Evolutionary conservation across 768 basidiomycete species (phyloP).

Genomic region (Coprinopsis sp.): DNA sequence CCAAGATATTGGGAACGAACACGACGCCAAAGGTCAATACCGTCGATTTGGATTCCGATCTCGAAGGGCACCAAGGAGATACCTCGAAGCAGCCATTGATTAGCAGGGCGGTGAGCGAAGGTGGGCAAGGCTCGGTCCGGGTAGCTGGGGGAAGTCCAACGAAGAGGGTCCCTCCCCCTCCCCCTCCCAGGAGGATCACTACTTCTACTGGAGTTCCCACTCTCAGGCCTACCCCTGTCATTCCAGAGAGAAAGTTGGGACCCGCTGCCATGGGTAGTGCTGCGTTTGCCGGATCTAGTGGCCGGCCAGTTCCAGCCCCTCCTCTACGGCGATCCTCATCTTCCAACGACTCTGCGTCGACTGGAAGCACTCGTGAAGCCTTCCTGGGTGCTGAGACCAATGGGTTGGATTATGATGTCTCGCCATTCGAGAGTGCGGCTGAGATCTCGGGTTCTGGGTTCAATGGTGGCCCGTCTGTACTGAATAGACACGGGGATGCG

Average conservation of each 20-base stretch:
- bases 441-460: constrained; percentile 35
- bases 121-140: constrained; percentile 1
- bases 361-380: neutral
- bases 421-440: constrained; percentile 62
- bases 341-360: constrained; percentile 5
- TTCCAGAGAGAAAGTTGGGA: constrained; percentile 40
- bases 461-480: no score
- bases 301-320: no score
- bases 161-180: constrained; percentile 59
- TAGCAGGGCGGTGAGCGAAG: constrained; percentile 21
- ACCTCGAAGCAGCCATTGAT: constrained; percentile 21
- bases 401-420: constrained; percentile 37
- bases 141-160: constrained; percentile 6
- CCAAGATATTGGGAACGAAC: no score
- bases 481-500: no score
- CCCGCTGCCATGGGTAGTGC: constrained; percentile 7
- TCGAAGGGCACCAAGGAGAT: constrained; percentile 34
- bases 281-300: constrained; percentile 3
- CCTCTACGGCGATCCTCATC: neutral
- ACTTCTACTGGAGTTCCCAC: constrained; percentile 19
- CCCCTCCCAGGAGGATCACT: constrained; percentile 54
- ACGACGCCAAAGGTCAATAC: constrained; percentile 5
- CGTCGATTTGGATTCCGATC: neutral
- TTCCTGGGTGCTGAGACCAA: constrained; percentile 17
- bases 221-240: constrained; percentile 35